Conservation (phyloP, 805 yeast genomes). For the Candida fluviatilis region DNA sequence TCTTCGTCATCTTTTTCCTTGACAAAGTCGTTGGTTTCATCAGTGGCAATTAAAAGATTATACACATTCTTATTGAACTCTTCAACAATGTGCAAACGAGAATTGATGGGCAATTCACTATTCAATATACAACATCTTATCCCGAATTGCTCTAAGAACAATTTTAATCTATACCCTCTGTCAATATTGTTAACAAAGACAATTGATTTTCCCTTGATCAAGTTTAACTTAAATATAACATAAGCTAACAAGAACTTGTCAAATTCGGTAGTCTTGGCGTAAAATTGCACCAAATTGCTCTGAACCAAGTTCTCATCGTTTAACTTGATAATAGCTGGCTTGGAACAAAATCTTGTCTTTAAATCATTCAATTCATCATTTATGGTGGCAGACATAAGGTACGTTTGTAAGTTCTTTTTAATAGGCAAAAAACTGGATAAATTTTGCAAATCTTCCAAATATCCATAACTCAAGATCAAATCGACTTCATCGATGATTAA, state of each 20-base stretch:
- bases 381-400: conserved; percentile 94
- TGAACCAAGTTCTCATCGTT: conserved; percentile 61
- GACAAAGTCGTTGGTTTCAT: conserved; percentile 67
- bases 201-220: conserved; percentile 87
- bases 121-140: conserved; percentile 83
- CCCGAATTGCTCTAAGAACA: conserved; percentile 93
- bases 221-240: conserved; percentile 82
- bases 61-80: conserved; percentile 90
- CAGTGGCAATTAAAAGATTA: conserved; percentile 88
- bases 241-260: conserved; percentile 89
- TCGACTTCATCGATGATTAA: conserved; percentile 95
- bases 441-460: conserved; percentile 73
- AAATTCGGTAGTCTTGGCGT: conserved; percentile 79
- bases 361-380: conserved; percentile 79
- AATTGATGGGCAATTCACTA: conserved; percentile 88
- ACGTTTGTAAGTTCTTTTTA: conserved; percentile 76
- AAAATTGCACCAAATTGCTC: conserved; percentile 70
- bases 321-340: conserved; percentile 76
- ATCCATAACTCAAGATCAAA: conserved; percentile 83
- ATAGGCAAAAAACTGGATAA: conserved; percentile 64
- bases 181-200: conserved; percentile 92
- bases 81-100: conserved; percentile 91
- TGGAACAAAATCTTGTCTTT: conserved; percentile 74
- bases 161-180: conserved; percentile 87
- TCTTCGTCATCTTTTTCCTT: conserved; percentile 48